Evolutionary conservation across 352 stramenopile genomes (phyloP).

Genomic region (Phytophthora boehmeriae): DNA sequence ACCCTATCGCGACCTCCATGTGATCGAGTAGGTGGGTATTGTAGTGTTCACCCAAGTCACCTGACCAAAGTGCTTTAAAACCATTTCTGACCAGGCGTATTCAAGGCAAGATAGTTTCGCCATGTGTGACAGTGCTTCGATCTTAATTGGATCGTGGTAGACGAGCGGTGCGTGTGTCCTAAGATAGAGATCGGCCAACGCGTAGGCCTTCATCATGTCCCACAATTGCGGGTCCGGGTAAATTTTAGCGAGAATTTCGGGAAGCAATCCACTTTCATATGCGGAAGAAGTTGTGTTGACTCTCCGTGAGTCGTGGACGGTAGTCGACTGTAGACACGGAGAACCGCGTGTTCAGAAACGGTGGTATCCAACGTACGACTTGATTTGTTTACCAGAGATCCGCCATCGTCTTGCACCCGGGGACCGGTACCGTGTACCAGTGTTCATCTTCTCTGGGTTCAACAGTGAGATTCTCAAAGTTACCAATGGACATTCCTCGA

Average conservation of each 20-base stretch:
- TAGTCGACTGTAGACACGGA: constrained; percentile 1
- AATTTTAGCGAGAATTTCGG: not conserved
- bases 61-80: constrained; percentile 1
- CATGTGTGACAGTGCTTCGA: not conserved
- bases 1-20: not conserved
- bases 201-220: not conserved
- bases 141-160: constrained; percentile 11
- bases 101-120: not conserved
- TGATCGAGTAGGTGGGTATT: constrained; percentile 2
- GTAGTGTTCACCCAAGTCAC: constrained; percentile 3
- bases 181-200: constrained; percentile 1
- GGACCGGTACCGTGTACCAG: too few relatives aligned
- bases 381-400: not conserved
- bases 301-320: constrained; percentile 3
- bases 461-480: too few relatives aligned
- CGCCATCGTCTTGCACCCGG: too few relatives aligned
- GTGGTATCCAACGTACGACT: not conserved
- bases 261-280: not conserved
- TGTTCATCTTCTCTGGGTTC: not conserved
- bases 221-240: not conserved
- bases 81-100: constrained; percentile 11
- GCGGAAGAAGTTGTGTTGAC: not conserved
- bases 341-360: constrained; percentile 5
- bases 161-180: not conserved
- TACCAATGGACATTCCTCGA: too few relatives aligned